Evolutionary conservation across 169 alveolate genomes (phyloP).

Genomic region (Eimeria mitis): DNA sequence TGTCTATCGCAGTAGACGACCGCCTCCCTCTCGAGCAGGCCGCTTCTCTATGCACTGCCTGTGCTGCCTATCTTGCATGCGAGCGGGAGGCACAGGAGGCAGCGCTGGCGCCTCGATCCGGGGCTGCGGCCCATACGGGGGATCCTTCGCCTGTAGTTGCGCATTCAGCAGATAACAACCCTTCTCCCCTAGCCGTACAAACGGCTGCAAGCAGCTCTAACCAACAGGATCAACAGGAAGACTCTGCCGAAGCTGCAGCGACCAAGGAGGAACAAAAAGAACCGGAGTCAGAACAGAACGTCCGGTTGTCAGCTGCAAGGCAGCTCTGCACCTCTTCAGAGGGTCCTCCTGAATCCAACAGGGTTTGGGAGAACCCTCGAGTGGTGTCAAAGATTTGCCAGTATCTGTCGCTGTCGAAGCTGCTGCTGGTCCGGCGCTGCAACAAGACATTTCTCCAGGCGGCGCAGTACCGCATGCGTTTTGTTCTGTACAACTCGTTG

Average conservation of each 20-base stretch:
- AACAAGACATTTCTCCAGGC: slow-evolving; percentile 56
- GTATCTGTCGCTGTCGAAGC: slow-evolving; percentile 63
- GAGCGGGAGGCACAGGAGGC: background rate
- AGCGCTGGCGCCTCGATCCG: background rate
- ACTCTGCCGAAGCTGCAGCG: background rate
- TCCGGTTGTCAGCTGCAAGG: background rate
- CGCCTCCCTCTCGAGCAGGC: slow-evolving; percentile 19
- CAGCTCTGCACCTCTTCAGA: background rate
- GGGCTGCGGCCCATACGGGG: background rate
- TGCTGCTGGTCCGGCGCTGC: slow-evolving; percentile 72
- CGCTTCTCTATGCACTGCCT: slow-evolving; percentile 28
- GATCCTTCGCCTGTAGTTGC: background rate
- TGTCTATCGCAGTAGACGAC: background rate
- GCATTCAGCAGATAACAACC: background rate
- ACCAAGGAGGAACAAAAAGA: background rate
- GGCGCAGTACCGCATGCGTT: slow-evolving; percentile 79
- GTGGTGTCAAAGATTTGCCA: slow-evolving; percentile 17
- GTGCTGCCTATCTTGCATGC: slow-evolving; percentile 38
- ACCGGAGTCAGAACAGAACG: background rate
- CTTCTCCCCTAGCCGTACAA: background rate
- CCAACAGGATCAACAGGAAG: too few relatives aligned
- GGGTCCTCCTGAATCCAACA: background rate
- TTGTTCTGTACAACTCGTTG: slow-evolving; percentile 53
- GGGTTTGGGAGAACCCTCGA: slow-evolving; percentile 72
- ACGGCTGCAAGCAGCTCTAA: background rate